Evolutionary conservation across 2,329 filamentous ascomycete species (phyloP), one percentile per base, ranked within the genome.

Genomic region (Alternaria ethzedia): DNA sequence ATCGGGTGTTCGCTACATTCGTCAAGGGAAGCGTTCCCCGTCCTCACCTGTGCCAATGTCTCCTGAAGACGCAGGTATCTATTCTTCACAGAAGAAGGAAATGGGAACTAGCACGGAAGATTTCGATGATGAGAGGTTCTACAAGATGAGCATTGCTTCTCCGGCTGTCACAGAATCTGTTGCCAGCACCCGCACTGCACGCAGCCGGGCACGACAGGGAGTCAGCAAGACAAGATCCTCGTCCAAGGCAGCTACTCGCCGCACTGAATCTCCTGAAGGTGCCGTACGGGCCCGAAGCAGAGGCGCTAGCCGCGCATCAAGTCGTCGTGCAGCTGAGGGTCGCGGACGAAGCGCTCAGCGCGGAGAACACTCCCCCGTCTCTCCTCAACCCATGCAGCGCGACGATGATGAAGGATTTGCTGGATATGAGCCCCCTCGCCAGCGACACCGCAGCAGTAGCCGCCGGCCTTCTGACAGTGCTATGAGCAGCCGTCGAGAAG

Each of bases 21-120:
- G 89, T 74, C 88, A 91, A 17, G 88, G 89, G 12, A 97, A 97
- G 80, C 87, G 92, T 21, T 97, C 95, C 1, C 95, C 95, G 1
- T 96, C 93, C 2, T 97, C 95, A 0, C 95, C 95, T 0, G 87
- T 97, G 2, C 93, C 94, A 4, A 97, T 97, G 94, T 97, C 94
- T 4, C 94, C 94, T 0, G 93, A 97, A 71, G 94, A 97, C 72
- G 80, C 83, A 17, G 81, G 80, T 4, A 74, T 83, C 12, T 77
- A 77, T 78, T 92, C 63, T 74, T 81, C 54, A 26, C 75, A 77
- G 47, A 84, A 83, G 64, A 80, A 82, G 51, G 79, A 78, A 54
- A 71, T 72, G n/a, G 68, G 65, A 13, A 75, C 78, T 6, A 83
- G 81, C 63, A 78, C 82, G 8, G 85, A 85, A 11, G 82, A 78